These are phyloP conservation scores for Yamadazyma membranifaciens DNA, from an alignment of 1,139 yeast species.

Conservation along the genomic window DNA sequence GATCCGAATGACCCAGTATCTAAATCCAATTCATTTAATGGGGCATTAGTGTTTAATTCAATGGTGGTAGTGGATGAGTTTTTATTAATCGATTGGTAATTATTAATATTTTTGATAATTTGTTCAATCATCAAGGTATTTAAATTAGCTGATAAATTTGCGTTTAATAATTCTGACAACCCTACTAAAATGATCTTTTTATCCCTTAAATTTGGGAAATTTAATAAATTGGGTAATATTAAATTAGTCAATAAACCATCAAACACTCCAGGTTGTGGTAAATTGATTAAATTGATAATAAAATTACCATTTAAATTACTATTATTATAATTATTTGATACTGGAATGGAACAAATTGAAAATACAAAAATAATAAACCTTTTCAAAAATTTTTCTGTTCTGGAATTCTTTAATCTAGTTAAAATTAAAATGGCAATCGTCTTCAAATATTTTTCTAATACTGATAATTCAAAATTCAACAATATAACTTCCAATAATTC, in stretches of 20 bases:
- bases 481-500: constrained; percentile 76
- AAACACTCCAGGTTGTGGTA: constrained; percentile 64
- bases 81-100: constrained; percentile 36
- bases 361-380: constrained; percentile 68
- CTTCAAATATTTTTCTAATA: constrained; percentile 56
- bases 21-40: constrained; percentile 53
- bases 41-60: constrained; percentile 11
- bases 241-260: constrained; percentile 63
- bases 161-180: constrained; percentile 50
- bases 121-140: constrained; percentile 52
- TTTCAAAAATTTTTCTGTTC: constrained; percentile 80
- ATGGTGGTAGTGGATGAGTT: constrained; percentile 6
- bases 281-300: constrained; percentile 55
- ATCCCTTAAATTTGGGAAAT: constrained; percentile 66
- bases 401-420: constrained; percentile 75
- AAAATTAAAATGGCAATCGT: constrained; percentile 75
- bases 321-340: constrained; percentile 15
- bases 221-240: constrained; percentile 63
- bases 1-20: constrained; percentile 81
- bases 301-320: constrained; percentile 45
- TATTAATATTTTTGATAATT: constrained; percentile 44
- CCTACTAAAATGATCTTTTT: constrained; percentile 80
- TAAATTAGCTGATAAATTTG: constrained; percentile 31
- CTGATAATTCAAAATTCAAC: constrained; percentile 49
- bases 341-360: constrained; percentile 41